A percentile compares a stretch with the other conserved stretches of the same genome.
These are phyloP conservation scores for Gaultheria prostrata DNA, from an alignment of 148 eudicot species.

Conservation along the genomic window DNA sequence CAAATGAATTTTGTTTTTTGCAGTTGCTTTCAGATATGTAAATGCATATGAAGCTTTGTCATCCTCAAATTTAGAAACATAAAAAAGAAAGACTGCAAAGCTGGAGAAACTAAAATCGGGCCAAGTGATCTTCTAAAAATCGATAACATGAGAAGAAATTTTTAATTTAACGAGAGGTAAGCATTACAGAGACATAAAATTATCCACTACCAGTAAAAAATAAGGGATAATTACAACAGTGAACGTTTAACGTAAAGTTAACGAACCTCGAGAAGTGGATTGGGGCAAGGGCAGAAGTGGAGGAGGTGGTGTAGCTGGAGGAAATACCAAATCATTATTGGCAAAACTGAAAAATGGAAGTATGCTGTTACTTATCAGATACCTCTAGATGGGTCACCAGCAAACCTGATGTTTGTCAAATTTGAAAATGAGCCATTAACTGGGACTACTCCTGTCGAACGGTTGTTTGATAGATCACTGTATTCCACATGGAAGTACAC, in stretches of 20 bases:
- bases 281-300: no score
- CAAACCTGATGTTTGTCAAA: slow-evolving; percentile 72
- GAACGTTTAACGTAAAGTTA: no score
- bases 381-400: background rate
- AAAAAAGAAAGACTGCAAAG: no score
- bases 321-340: slow-evolving; percentile 33
- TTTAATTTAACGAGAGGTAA: no score
- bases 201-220: no score
- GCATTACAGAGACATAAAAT: no score
- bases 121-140: no score
- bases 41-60: background rate
- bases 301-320: no score
- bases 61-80: background rate
- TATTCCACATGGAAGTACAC: slow-evolving; percentile 15
- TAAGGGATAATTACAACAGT: no score
- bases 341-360: slow-evolving; percentile 48
- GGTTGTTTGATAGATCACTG: slow-evolving; percentile 80
- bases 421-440: slow-evolving; percentile 70
- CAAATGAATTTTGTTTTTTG: background rate
- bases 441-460: slow-evolving; percentile 52
- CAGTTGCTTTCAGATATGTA: background rate
- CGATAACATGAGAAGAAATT: no score
- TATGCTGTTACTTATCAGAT: slow-evolving; percentile 16
- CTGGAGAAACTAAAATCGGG: no score
- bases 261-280: no score